These are phyloP conservation scores for Mucor ambiguus DNA, from an alignment of 371 early-diverging fungal species.

Conservation along the genomic window DNA sequence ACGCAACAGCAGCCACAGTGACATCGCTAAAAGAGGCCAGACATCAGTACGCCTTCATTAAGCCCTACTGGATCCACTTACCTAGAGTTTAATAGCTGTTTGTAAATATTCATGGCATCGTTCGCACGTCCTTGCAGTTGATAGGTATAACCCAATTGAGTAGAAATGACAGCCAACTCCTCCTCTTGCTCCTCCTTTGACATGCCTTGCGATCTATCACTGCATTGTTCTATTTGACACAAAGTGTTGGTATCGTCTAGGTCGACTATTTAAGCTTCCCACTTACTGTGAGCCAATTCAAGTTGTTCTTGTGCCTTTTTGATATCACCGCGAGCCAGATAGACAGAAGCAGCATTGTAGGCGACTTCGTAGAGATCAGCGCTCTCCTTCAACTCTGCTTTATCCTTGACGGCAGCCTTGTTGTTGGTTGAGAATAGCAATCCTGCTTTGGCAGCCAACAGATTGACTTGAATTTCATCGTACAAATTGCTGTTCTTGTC, in stretches of 20 bases:
- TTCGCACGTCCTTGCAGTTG: constrained; percentile 63
- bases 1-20: constrained; percentile 62
- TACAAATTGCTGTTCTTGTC: constrained; percentile 38
- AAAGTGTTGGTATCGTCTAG: background rate
- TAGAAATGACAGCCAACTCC: constrained; percentile 68
- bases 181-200: constrained; percentile 70
- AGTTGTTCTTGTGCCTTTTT: constrained; percentile 60
- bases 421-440: constrained; percentile 47
- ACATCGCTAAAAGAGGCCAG: constrained; percentile 34
- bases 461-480: constrained; percentile 56
- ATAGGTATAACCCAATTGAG: constrained; percentile 75
- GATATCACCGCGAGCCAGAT: constrained; percentile 58
- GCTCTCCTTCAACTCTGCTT: constrained; percentile 10
- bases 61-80: constrained; percentile 25
- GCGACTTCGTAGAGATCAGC: constrained; percentile 66
- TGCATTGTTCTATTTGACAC: constrained; percentile 36
- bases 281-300: constrained; percentile 59
- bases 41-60: background rate
- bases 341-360: constrained; percentile 71
- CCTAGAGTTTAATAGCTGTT: constrained; percentile 62
- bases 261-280: background rate
- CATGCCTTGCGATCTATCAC: constrained; percentile 34
- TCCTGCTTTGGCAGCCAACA: constrained; percentile 70
- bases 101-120: constrained; percentile 68
- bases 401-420: constrained; percentile 20